Percentiles rank a stretch among this genome's conserved stretches.
These are phyloP conservation scores for Anastatica hierochuntica DNA, from an alignment of 345 rosid species.

Conservation along the genomic window DNA sequence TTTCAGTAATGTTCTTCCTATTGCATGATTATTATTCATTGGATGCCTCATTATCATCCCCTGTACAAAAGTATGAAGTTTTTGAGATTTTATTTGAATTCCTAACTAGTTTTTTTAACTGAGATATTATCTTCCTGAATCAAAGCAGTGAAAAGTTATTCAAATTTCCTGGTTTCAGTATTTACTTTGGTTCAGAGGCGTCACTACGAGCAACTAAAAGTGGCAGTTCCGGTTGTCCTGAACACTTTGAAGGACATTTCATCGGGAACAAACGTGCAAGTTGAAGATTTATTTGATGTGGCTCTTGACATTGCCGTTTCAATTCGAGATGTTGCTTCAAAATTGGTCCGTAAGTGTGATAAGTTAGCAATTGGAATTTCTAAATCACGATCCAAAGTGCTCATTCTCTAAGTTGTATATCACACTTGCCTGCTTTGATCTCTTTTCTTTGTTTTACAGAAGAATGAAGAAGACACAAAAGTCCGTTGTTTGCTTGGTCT, in stretches of 20 bases:
- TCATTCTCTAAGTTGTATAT: constrained; percentile 2
- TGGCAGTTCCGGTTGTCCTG: constrained; percentile 51
- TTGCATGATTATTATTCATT: not conserved
- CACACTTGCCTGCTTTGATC: constrained; percentile 6
- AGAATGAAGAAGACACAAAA: constrained; percentile 37
- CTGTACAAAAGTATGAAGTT: not conserved
- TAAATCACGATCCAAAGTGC: constrained; percentile 5
- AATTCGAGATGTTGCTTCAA: constrained; percentile 37
- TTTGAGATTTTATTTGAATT: not conserved
- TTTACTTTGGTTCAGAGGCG: constrained; percentile 51
- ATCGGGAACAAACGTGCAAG: constrained; percentile 30
- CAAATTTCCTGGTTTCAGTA: constrained; percentile 37
- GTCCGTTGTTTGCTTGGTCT: constrained; percentile 63
- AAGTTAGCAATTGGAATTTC: constrained; percentile 1
- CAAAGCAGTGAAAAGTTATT: constrained; percentile 11
- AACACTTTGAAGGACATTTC: constrained; percentile 42
- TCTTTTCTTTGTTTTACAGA: constrained; percentile 36
- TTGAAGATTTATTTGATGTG: constrained; percentile 40
- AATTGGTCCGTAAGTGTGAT: constrained; percentile 44
- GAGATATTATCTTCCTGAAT: not conserved
- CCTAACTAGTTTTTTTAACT: not conserved
- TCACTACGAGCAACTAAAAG: constrained; percentile 70
- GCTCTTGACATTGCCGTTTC: constrained; percentile 57
- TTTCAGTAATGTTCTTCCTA: too few relatives aligned
- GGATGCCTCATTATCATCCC: not conserved